A percentile compares a stretch with the other conserved stretches of the same genome.
Conservation (phyloP, 768 basidiomycete species). For the Xerocomellus chrysenteron region DNA sequence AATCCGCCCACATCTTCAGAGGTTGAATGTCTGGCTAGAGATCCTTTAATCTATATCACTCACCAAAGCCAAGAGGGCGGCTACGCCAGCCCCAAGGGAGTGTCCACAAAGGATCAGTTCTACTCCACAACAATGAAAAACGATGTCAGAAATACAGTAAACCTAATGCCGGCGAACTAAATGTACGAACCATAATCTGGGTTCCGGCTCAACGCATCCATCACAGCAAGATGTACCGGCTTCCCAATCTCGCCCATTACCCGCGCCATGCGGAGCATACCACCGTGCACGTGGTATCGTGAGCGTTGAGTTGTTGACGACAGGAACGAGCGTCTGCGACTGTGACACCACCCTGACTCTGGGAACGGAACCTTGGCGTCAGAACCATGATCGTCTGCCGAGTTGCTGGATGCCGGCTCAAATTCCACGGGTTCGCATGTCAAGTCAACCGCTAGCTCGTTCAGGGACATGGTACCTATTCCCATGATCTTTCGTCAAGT, state of each 20-base stretch:
- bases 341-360: constrained; percentile 22
- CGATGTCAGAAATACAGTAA: background rate
- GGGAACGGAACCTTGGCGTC: constrained; percentile 40
- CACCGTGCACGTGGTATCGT: constrained; percentile 70
- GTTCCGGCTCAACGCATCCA: constrained; percentile 66
- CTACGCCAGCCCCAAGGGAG: constrained; percentile 82
- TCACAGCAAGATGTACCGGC: constrained; percentile 74
- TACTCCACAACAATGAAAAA: constrained; percentile 23
- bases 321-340: constrained; percentile 26
- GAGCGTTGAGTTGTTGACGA: constrained; percentile 21
- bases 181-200: constrained; percentile 63
- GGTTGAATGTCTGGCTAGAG: background rate
- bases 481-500: constrained; percentile 3
- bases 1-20: constrained; percentile 81
- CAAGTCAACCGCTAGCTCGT: constrained; percentile 83
- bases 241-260: constrained; percentile 76
- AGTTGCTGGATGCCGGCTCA: constrained; percentile 46
- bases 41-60: constrained; percentile 21
- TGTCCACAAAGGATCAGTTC: constrained; percentile 80
- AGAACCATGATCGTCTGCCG: constrained; percentile 25
- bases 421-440: constrained; percentile 77
- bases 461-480: constrained; percentile 79
- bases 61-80: constrained; percentile 70
- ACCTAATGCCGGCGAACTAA: background rate
- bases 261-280: constrained; percentile 76